phyloP scores from a whole-genome alignment of 2,329 filamentous ascomycete genomes.

The Ilyonectria mors-panacis region DNA sequence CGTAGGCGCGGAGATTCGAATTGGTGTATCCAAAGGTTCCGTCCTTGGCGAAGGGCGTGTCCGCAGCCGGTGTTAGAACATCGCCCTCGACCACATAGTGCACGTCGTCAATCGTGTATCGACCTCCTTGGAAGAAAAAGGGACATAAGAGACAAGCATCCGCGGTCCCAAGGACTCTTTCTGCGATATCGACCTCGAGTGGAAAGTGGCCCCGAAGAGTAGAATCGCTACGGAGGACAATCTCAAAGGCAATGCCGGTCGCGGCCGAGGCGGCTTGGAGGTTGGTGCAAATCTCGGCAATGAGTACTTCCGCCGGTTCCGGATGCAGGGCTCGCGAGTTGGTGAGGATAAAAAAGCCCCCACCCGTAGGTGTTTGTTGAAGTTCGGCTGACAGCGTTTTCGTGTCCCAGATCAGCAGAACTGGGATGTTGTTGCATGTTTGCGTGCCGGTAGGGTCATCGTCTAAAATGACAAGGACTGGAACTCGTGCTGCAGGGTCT shows the following conservation, averaged over 20 bases:
- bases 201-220: constrained; percentile 71
- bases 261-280: constrained; percentile 59
- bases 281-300: constrained; percentile 65
- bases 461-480: constrained; percentile 60
- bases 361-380: constrained; percentile 52
- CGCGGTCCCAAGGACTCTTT: constrained; percentile 62
- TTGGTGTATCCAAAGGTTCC: constrained; percentile 68
- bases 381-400: constrained; percentile 57
- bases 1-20: too few relatives aligned
- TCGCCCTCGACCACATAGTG: constrained; percentile 70
- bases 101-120: constrained; percentile 69
- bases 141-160: constrained; percentile 70
- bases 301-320: constrained; percentile 61
- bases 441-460: constrained; percentile 73
- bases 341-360: constrained; percentile 70
- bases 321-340: constrained; percentile 70
- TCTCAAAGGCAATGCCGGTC: constrained; percentile 60
- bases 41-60: constrained; percentile 66
- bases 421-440: constrained; percentile 70
- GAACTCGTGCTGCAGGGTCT: constrained; percentile 17
- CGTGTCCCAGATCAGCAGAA: constrained; percentile 67
- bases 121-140: constrained; percentile 71
- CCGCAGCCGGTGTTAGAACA: constrained; percentile 49
- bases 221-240: constrained; percentile 70
- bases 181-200: constrained; percentile 66